Percentiles rank a stretch among this genome's conserved stretches.
These are phyloP conservation scores for Seiridium unicorne DNA, from an alignment of 2,329 filamentous ascomycete genomes.

Conservation along the genomic window DNA sequence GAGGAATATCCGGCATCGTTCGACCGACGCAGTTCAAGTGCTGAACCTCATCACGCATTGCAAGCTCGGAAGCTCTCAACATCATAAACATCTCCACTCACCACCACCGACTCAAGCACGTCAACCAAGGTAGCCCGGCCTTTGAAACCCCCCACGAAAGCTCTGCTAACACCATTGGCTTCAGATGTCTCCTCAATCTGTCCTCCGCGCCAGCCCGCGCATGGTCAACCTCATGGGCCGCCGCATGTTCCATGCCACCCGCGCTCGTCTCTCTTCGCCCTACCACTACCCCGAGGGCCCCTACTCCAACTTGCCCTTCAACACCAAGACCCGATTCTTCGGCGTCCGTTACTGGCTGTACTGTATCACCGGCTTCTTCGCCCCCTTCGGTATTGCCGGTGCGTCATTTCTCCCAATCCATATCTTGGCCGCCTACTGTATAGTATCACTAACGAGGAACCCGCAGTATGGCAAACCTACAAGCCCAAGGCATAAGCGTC, in stretches of 20 bases:
- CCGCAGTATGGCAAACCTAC: slow-evolving; percentile 49
- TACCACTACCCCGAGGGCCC: slow-evolving; percentile 99
- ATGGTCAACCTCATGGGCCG: slow-evolving; percentile 72
- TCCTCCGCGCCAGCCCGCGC: slow-evolving; percentile 55
- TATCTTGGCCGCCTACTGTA: not conserved
- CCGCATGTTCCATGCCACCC: slow-evolving; percentile 92
- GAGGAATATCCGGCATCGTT: slow-evolving; percentile 6
- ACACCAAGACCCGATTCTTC: slow-evolving; percentile 88
- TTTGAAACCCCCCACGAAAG: not conserved
- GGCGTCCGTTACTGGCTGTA: slow-evolving; percentile 79
- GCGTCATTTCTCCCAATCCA: slow-evolving; percentile 33
- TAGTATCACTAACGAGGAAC: slow-evolving; percentile 16
- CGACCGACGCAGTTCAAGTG: not conserved
- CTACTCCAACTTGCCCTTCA: slow-evolving; percentile 94
- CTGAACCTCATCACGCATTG: not conserved
- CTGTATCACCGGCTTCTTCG: slow-evolving; percentile 53
- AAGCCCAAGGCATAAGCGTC: slow-evolving; percentile 40
- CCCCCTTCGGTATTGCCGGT: slow-evolving; percentile 64
- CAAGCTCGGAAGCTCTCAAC: not conserved
- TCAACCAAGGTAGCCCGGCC: not conserved
- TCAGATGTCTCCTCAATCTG: slow-evolving; percentile 78
- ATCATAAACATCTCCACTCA: slow-evolving; percentile 7
- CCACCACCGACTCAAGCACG: not conserved
- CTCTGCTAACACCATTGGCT: slow-evolving; percentile 39
- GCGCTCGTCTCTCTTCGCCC: slow-evolving; percentile 79